Conservation (phyloP, 1,284 basidiomycete species). For the Fistulinella cinereoalba region DNA sequence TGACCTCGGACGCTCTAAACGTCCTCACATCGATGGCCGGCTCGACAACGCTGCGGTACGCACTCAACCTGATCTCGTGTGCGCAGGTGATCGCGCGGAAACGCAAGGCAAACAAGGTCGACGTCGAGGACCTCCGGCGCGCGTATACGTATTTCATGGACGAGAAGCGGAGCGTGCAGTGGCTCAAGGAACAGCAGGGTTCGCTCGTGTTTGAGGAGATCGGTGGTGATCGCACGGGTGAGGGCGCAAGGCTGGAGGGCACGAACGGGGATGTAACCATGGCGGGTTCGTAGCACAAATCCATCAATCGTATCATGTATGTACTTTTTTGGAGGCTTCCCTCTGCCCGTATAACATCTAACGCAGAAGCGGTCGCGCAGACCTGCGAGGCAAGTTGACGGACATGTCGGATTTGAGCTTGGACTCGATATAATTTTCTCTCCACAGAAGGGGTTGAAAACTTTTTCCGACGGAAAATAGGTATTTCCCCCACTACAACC, state of each 20-base stretch:
- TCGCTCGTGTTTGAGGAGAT: constrained; percentile 69
- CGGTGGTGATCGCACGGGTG: not conserved
- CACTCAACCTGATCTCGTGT: constrained; percentile 90
- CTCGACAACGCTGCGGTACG: constrained; percentile 86
- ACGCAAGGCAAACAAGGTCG: constrained; percentile 74
- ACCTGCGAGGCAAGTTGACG: no score
- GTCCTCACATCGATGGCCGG: constrained; percentile 84
- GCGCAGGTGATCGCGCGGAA: constrained; percentile 81
- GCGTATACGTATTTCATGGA: constrained; percentile 94
- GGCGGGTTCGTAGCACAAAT: not conserved
- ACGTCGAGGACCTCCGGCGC: constrained; percentile 79
- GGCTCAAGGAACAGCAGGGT: constrained; percentile 85
- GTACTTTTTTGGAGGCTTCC: not conserved
- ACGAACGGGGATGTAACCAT: not conserved
- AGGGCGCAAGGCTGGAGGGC: not conserved
- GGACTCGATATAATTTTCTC: not conserved
- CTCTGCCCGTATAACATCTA: no score
- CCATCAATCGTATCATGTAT: not conserved
- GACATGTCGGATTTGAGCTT: not conserved
- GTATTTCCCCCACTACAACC: no score
- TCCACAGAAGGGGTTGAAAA: no score
- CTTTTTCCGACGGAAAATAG: no score
- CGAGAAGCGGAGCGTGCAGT: constrained; percentile 92
- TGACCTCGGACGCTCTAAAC: constrained; percentile 70
- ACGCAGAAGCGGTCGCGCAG: no score